These are phyloP conservation scores for Roridomyces roridus DNA, from an alignment of 768 basidiomycete genomes.

Conservation along the genomic window DNA sequence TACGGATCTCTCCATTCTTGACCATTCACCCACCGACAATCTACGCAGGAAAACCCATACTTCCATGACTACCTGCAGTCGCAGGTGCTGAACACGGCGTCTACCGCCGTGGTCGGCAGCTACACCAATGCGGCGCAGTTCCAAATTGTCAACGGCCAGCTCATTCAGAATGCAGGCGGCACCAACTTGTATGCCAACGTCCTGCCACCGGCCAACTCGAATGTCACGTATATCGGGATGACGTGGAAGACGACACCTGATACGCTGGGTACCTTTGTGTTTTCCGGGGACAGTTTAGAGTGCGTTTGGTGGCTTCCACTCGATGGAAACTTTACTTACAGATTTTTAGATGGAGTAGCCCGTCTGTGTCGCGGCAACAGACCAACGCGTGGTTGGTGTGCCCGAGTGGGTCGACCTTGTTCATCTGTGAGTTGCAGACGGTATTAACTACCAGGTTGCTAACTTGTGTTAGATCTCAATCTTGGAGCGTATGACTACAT, in stretches of 20 bases:
- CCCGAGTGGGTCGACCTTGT: conserved; percentile 33
- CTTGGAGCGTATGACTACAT: conserved; percentile 58
- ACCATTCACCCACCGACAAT: not conserved
- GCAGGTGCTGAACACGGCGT: conserved; percentile 46
- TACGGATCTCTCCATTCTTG: conserved; percentile 31
- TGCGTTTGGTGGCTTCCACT: not conserved
- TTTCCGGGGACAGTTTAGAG: conserved; percentile 63
- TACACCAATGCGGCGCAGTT: conserved; percentile 62
- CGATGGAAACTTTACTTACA: not conserved
- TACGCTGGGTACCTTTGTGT: conserved; percentile 56
- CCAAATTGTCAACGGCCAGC: conserved; percentile 60
- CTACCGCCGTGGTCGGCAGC: conserved; percentile 57
- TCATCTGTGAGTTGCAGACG: conserved; percentile 11
- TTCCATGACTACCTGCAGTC: conserved; percentile 70
- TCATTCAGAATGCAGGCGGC: conserved; percentile 54
- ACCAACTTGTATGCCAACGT: conserved; percentile 57
- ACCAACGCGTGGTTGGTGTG: conserved; percentile 66
- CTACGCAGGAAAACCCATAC: conserved; percentile 54
- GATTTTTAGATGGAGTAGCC: conserved; percentile 48
- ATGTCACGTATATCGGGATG: conserved; percentile 54
- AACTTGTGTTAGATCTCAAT: conserved; percentile 45
- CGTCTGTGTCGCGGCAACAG: conserved; percentile 56
- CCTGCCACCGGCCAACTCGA: conserved; percentile 49
- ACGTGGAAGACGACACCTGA: conserved; percentile 55
- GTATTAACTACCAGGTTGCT: not conserved